phyloP scores from a whole-genome alignment of 371 early-diverging fungal species.

The Mucor racemosus region DNA sequence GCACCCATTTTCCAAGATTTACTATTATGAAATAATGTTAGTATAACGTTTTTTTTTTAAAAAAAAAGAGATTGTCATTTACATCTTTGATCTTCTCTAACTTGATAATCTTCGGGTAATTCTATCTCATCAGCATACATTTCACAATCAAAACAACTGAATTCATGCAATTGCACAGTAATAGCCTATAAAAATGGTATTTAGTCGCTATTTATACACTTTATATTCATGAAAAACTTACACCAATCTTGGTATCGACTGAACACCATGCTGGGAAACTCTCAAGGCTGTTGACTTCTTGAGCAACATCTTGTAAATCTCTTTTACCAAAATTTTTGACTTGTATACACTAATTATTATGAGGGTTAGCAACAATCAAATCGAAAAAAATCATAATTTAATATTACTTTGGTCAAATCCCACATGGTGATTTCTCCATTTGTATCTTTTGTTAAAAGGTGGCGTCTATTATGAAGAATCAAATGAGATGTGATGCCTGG shows the following conservation, averaged over 20 bases:
- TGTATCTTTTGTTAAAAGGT: conserved; percentile 87
- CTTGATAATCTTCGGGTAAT: conserved; percentile 47
- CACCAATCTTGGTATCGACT: conserved; percentile 89
- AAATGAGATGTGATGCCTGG: conserved; percentile 68
- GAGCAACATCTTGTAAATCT: conserved; percentile 63
- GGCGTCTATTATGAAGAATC: conserved; percentile 84
- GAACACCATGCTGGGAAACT: conserved; percentile 91
- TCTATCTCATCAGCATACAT: conserved; percentile 80
- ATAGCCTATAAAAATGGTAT: conserved; percentile 52
- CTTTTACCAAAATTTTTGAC: conserved; percentile 63
- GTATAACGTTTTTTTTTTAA: no score
- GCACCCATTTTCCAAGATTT: conserved; percentile 85
- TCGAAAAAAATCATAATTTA: neutral
- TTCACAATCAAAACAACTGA: conserved; percentile 81
- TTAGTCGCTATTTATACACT: neutral
- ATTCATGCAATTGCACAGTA: conserved; percentile 86
- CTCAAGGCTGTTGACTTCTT: conserved; percentile 72
- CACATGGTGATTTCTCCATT: conserved; percentile 82
- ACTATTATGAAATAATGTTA: conserved; percentile 45
- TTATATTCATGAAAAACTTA: conserved; percentile 26
- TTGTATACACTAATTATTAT: conserved; percentile 52
- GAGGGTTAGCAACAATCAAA: neutral
- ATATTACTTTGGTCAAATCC: conserved; percentile 81
- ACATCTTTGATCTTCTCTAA: conserved; percentile 77
- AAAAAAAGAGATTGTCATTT: conserved; percentile 21